Evolutionary conservation across 2,329 filamentous ascomycete species (phyloP).

Genomic region (Aspergillus viridinutans): DNA sequence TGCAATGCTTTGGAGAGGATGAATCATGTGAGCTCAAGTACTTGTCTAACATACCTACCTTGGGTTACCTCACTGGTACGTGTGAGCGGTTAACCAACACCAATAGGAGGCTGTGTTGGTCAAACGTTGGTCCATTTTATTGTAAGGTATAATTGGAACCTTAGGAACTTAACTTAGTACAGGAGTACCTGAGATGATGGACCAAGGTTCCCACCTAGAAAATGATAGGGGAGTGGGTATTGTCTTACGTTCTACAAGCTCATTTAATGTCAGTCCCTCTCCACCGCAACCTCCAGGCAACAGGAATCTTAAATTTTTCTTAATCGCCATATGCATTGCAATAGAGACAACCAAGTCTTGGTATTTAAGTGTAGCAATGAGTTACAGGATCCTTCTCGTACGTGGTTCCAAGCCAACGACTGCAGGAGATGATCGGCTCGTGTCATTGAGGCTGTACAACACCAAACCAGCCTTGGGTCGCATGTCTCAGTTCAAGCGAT

Average conservation of each 20-base stretch:
- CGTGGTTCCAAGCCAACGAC: neutral
- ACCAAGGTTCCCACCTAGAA: too few species aligned
- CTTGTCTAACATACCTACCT: too few species aligned
- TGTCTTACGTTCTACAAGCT: neutral
- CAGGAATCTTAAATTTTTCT: neutral
- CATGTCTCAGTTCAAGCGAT: neutral
- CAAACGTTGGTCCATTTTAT: too few species aligned
- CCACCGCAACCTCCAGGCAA: neutral
- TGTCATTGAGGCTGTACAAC: neutral
- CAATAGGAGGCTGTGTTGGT: neutral
- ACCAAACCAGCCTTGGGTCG: neutral
- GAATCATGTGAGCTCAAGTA: too few species aligned
- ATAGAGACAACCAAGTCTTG: neutral
- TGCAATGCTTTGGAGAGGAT: too few species aligned
- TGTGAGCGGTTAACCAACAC: neutral
- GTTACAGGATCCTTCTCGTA: neutral
- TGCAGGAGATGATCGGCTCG: neutral
- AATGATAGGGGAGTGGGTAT: neutral
- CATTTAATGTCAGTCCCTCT: neutral
- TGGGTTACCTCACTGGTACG: too few species aligned
- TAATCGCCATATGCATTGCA: neutral
- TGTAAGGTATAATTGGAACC: too few species aligned
- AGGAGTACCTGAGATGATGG: too few species aligned
- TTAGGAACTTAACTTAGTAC: too few species aligned
- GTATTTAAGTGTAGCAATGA: neutral